Evolutionary conservation across 2,329 filamentous ascomycete genomes (phyloP).

Genomic region (Phialophora chinensis): DNA sequence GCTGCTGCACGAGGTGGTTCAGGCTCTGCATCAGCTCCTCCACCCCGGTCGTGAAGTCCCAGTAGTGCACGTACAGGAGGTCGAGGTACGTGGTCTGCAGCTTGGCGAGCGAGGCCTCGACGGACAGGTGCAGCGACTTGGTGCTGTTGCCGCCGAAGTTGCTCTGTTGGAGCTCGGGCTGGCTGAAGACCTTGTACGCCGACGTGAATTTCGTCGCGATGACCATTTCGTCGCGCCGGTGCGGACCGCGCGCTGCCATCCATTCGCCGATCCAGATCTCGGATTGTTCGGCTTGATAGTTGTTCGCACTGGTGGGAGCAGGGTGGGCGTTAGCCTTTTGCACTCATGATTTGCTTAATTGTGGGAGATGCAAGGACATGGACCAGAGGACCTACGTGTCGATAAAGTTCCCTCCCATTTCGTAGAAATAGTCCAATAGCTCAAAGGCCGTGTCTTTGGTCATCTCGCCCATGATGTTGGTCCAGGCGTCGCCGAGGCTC

Average conservation of each 20-base stretch:
- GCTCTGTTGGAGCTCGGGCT: conserved; percentile 38
- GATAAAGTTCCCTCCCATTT: conserved; percentile 59
- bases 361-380: background rate
- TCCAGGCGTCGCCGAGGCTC: conserved; percentile 62
- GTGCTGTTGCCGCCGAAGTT: conserved; percentile 53
- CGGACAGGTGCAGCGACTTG: conserved; percentile 44
- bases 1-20: conserved; percentile 63
- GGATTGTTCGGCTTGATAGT: conserved; percentile 51
- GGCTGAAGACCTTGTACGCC: conserved; percentile 40
- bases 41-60: conserved; percentile 70
- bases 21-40: conserved; percentile 72
- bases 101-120: conserved; percentile 45
- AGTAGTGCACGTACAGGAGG: conserved; percentile 51
- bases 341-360: background rate
- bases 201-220: conserved; percentile 62
- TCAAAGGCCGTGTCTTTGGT: conserved; percentile 53
- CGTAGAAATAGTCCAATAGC: conserved; percentile 56
- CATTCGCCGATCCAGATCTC: conserved; percentile 59
- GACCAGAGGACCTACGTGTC: conserved; percentile 47
- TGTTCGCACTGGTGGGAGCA: conserved; percentile 46
- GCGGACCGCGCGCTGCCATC: conserved; percentile 51
- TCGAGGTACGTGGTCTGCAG: conserved; percentile 48
- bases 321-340: background rate
- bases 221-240: conserved; percentile 57
- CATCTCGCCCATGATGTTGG: conserved; percentile 43